Evolutionary conservation across 768 basidiomycete species (phyloP).

Genomic region (Agrocybe pediades): DNA sequence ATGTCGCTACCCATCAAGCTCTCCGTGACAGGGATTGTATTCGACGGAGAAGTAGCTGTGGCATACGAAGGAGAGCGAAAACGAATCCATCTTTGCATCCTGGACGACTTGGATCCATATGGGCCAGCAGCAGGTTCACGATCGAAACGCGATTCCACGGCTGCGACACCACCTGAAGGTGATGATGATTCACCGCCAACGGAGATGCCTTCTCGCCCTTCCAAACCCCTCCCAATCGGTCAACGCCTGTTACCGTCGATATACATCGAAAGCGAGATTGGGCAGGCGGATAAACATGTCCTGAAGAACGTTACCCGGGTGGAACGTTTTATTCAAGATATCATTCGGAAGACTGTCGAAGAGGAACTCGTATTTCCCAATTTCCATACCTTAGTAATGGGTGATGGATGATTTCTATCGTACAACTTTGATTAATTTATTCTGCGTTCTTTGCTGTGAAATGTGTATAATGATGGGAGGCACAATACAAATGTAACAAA

Average conservation of each 20-base stretch:
- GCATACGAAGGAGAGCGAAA: slow-evolving; percentile 87
- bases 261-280: slow-evolving; percentile 95
- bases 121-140: slow-evolving; percentile 67
- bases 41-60: slow-evolving; percentile 84
- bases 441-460: background rate
- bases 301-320: slow-evolving; percentile 94
- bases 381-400: slow-evolving; percentile 79
- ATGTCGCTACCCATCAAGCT: slow-evolving; percentile 97
- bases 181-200: slow-evolving; percentile 54
- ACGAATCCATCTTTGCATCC: slow-evolving; percentile 84
- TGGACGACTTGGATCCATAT: slow-evolving; percentile 88
- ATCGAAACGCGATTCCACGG: slow-evolving; percentile 49
- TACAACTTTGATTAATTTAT: background rate
- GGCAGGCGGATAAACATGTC: slow-evolving; percentile 93
- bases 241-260: slow-evolving; percentile 84
- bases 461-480: background rate
- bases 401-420: slow-evolving; percentile 37
- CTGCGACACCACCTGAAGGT: slow-evolving; percentile 56
- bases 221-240: slow-evolving; percentile 78
- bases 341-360: slow-evolving; percentile 91
- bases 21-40: slow-evolving; percentile 85
- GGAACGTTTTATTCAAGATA: slow-evolving; percentile 94
- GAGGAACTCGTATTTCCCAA: slow-evolving; percentile 97
- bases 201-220: slow-evolving; percentile 39
- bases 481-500: background rate